Conservation (phyloP, 371 early-diverging fungal species). For the Rhizopus sp. region DNA sequence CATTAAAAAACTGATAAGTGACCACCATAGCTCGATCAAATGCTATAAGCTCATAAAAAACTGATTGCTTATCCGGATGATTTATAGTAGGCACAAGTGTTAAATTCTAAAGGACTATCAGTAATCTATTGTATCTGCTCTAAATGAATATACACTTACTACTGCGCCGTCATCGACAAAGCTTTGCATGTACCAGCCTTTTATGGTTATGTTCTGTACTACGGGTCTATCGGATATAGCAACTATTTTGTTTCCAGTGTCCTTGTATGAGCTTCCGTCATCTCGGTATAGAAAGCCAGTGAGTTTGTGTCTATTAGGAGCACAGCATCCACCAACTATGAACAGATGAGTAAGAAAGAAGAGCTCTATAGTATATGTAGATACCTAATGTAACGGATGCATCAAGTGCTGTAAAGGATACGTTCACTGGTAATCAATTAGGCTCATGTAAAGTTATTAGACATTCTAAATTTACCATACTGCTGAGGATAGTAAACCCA, state of each 20-base stretch:
- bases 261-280: conserved; percentile 31
- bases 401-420: conserved; percentile 26
- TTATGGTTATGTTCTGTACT: conserved; percentile 35
- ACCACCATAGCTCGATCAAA: conserved; percentile 44
- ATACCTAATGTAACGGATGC: conserved; percentile 39
- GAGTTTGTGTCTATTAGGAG: conserved; percentile 39
- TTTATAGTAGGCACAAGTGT: conserved; percentile 39
- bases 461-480: conserved; percentile 23
- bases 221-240: conserved; percentile 39
- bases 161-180: conserved; percentile 50
- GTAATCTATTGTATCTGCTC: neutral
- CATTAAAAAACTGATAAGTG: conserved; percentile 39
- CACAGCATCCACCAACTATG: conserved; percentile 50
- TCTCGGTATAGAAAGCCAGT: conserved; percentile 38
- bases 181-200: conserved; percentile 44
- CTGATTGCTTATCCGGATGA: conserved; percentile 44
- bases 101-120: conserved; percentile 31
- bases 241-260: conserved; percentile 36
- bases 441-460: neutral
- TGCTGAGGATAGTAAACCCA: conserved; percentile 54
- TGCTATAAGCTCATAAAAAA: conserved; percentile 36
- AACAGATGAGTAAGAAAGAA: neutral
- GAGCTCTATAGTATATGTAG: neutral
- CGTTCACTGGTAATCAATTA: conserved; percentile 27
- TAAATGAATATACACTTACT: conserved; percentile 17